Evolutionary conservation across 352 stramenopile genomes (phyloP).

Genomic region (Phytophthora cryptogea): DNA sequence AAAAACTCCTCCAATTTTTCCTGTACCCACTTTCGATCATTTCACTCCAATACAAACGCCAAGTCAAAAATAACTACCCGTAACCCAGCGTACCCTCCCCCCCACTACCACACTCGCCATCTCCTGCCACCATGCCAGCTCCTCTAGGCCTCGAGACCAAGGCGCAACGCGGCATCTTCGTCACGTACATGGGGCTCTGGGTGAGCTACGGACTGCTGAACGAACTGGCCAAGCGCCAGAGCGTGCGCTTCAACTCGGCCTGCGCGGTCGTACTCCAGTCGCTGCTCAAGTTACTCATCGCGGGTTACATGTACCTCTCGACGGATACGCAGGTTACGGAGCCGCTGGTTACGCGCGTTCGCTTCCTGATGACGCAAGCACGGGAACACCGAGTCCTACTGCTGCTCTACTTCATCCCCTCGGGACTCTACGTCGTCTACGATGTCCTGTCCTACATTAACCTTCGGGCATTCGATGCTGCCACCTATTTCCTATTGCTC

Average conservation of each 20-base stretch:
- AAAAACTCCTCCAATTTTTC: neutral
- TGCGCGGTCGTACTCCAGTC: constrained; percentile 79
- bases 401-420: constrained; percentile 75
- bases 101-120: neutral
- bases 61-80: neutral
- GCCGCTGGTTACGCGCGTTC: constrained; percentile 31
- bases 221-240: constrained; percentile 70
- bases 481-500: constrained; percentile 80
- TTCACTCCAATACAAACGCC: neutral
- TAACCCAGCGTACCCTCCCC: neutral
- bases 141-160: constrained; percentile 76
- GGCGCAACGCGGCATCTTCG: constrained; percentile 72
- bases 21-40: neutral
- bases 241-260: constrained; percentile 76
- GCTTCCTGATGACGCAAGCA: constrained; percentile 44
- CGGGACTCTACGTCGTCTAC: constrained; percentile 80
- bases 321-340: constrained; percentile 40
- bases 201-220: constrained; percentile 80
- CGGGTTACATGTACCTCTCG: constrained; percentile 70
- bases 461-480: constrained; percentile 68
- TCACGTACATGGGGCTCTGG: constrained; percentile 83
- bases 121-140: constrained; percentile 36
- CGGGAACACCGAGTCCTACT: constrained; percentile 50
- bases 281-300: constrained; percentile 70
- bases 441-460: constrained; percentile 88